Percentiles rank a stretch among this genome's conserved stretches.
phyloP scores from a whole-genome alignment of 2,329 filamentous ascomycete genomes.

The Tricladium varicosporioides region DNA sequence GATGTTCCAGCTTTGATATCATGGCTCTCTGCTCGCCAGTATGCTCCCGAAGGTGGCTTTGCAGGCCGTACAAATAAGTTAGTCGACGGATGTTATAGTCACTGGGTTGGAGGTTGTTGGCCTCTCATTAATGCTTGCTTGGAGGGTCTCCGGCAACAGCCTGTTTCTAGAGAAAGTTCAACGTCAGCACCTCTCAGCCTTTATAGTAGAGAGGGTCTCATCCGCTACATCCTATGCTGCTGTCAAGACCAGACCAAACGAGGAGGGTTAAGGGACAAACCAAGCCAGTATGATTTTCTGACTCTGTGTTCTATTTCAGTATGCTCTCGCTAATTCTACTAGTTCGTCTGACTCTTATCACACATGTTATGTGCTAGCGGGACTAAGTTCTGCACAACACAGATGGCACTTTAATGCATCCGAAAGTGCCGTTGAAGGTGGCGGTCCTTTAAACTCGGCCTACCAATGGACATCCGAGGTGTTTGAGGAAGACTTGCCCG shows the following conservation, averaged over 20 bases:
- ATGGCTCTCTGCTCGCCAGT: constrained; percentile 89
- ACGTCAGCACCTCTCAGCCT: constrained; percentile 40
- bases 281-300: constrained; percentile 63
- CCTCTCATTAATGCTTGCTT: constrained; percentile 81
- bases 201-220: constrained; percentile 81
- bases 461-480: constrained; percentile 42
- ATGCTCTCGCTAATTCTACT: constrained; percentile 18
- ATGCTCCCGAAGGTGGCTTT: constrained; percentile 88
- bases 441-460: constrained; percentile 32
- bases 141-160: constrained; percentile 42
- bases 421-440: constrained; percentile 36
- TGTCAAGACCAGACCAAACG: constrained; percentile 70
- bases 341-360: constrained; percentile 86
- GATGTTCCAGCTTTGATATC: constrained; percentile 74
- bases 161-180: constrained; percentile 13
- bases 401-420: constrained; percentile 47
- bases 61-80: constrained; percentile 95
- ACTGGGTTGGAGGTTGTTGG: constrained; percentile 97
- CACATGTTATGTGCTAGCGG: constrained; percentile 86
- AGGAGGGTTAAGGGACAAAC: constrained; percentile 91
- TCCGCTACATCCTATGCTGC: constrained; percentile 85
- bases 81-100: constrained; percentile 96
- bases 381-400: constrained; percentile 80
- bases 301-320: constrained; percentile 15
- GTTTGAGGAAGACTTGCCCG: constrained; percentile 49